Evolutionary conservation across 768 basidiomycete genomes (phyloP).

Genomic region (Amanita polypyramis): DNA sequence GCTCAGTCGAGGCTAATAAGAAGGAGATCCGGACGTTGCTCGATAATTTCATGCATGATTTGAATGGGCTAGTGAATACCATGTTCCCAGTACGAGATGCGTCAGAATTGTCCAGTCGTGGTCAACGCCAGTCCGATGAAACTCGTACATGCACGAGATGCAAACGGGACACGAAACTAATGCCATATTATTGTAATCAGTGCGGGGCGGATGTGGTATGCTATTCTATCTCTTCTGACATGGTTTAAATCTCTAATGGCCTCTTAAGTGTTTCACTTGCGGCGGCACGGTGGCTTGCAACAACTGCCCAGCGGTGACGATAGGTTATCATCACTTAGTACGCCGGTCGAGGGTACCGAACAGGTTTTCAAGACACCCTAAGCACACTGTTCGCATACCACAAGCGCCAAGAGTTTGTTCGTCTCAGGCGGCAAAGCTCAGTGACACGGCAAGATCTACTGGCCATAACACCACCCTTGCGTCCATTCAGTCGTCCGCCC

Average conservation of each 20-base stretch:
- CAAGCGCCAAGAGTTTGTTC: too few species aligned
- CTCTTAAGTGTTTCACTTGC: not conserved
- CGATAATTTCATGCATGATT: slow-evolving; percentile 38
- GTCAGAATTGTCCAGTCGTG: not conserved
- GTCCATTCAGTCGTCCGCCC: not conserved
- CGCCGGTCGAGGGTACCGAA: not conserved
- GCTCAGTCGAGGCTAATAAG: slow-evolving; percentile 35
- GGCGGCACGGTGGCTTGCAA: not conserved
- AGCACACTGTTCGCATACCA: not conserved
- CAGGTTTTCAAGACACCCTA: not conserved
- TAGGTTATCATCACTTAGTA: not conserved
- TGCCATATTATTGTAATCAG: not conserved
- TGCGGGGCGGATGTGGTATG: not conserved
- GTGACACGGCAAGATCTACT: not conserved
- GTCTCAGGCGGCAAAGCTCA: not conserved
- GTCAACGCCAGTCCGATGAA: not conserved
- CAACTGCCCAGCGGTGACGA: not conserved
- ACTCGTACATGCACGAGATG: not conserved
- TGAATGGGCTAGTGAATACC: slow-evolving; percentile 34
- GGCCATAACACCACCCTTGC: too few species aligned
- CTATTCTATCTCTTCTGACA: not conserved
- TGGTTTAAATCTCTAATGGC: not conserved
- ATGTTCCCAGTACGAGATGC: slow-evolving; percentile 12
- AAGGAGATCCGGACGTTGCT: slow-evolving; percentile 38
- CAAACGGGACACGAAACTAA: not conserved